These are phyloP conservation scores for Perkinsus olseni DNA, from an alignment of 169 alveolate genomes.

Conservation along the genomic window DNA sequence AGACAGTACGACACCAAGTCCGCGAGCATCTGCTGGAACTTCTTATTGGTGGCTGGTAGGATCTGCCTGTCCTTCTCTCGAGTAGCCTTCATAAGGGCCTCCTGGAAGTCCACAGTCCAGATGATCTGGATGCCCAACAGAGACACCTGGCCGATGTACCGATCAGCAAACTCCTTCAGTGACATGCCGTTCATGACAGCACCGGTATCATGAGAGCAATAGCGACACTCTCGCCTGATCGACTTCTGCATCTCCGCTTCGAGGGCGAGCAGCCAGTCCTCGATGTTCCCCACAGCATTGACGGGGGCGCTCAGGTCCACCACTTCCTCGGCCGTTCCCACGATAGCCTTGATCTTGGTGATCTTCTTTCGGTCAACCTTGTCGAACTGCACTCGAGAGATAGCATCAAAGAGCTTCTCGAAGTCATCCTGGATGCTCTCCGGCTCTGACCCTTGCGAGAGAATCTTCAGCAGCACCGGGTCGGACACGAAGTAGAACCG, in stretches of 20 bases:
- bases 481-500: constrained; percentile 92
- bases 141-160: constrained; percentile 82
- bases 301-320: constrained; percentile 76
- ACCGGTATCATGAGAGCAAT: constrained; percentile 56
- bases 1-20: constrained; percentile 78
- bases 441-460: constrained; percentile 92
- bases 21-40: constrained; percentile 66
- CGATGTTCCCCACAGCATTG: constrained; percentile 91
- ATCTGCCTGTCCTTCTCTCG: constrained; percentile 60
- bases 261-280: constrained; percentile 86
- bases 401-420: constrained; percentile 89
- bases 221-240: constrained; percentile 67
- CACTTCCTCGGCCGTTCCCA: constrained; percentile 71
- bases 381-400: constrained; percentile 70
- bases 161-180: constrained; percentile 75
- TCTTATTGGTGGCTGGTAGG: constrained; percentile 47
- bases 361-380: constrained; percentile 71
- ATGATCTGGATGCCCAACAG: constrained; percentile 81
- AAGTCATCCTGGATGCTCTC: constrained; percentile 85
- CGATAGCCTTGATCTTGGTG: constrained; percentile 47
- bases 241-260: constrained; percentile 81
- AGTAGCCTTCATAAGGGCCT: constrained; percentile 76
- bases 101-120: constrained; percentile 88
- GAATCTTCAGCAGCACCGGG: constrained; percentile 83
- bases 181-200: constrained; percentile 61